A percentile compares a stretch with the other conserved stretches of the same genome.
Conservation (phyloP, 1,284 basidiomycete species). For the Tranzscheliella williamsii region DNA sequence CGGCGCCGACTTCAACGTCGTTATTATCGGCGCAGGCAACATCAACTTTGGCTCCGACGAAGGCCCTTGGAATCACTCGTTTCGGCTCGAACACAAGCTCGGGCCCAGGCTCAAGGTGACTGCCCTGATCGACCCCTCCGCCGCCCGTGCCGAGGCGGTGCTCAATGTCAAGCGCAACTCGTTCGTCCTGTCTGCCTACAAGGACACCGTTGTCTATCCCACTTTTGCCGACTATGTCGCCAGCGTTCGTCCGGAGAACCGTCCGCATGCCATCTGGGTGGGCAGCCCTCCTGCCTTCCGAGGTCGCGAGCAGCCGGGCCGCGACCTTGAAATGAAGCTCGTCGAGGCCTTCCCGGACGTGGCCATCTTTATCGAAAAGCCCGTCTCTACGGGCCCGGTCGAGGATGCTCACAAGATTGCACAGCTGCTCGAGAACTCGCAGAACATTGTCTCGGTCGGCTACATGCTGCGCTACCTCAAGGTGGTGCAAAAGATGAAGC, state of each 20-base stretch:
- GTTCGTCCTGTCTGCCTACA: conserved; percentile 91
- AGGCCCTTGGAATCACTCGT: conserved; percentile 61
- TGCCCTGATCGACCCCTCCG: conserved; percentile 87
- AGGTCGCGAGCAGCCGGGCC: conserved; percentile 64
- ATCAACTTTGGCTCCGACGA: conserved; percentile 59
- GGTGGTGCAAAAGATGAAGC: conserved; percentile 95
- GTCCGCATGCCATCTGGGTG: conserved; percentile 75
- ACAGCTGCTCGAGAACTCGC: conserved; percentile 46
- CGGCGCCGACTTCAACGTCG: conserved; percentile 59
- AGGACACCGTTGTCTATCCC: conserved; percentile 84
- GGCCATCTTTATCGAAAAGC: conserved; percentile 94
- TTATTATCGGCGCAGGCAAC: conserved; percentile 59
- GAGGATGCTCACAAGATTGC: conserved; percentile 62
- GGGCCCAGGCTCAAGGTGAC: conserved; percentile 94
- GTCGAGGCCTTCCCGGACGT: conserved; percentile 74
- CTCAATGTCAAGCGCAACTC: conserved; percentile 88
- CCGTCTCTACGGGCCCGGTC: conserved; percentile 80
- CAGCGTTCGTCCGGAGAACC: conserved; percentile 66
- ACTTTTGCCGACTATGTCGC: conserved; percentile 81
- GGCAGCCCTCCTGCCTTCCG: conserved; percentile 93
- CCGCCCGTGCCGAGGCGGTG: conserved; percentile 77
- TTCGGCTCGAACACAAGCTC: conserved; percentile 70
- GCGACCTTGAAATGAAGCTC: conserved; percentile 87
- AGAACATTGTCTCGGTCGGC: conserved; percentile 86
- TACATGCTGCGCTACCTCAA: conserved; percentile 64